These are phyloP conservation scores for Xylariomycetidae sp. DNA, from an alignment of 2,329 filamentous ascomycete genomes.

Conservation along the genomic window DNA sequence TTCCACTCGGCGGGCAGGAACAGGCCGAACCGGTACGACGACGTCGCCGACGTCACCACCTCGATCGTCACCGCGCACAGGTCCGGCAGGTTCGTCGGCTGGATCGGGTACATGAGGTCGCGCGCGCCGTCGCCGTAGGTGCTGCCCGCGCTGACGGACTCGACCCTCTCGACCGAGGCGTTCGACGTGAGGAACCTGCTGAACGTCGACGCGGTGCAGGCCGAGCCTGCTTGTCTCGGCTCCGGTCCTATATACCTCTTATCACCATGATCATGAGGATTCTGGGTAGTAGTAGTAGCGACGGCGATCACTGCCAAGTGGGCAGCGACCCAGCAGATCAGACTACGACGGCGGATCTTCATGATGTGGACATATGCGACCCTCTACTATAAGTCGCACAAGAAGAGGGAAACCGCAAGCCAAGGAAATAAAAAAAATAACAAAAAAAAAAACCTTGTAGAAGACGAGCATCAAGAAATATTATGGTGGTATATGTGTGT, in stretches of 20 bases:
- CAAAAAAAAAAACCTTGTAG: too few species aligned
- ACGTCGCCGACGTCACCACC: slow-evolving; percentile 27
- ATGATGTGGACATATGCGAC: too few species aligned
- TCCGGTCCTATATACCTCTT: slow-evolving; percentile 7
- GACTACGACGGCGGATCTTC: too few species aligned
- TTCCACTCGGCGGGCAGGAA: slow-evolving; percentile 36
- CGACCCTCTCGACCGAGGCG: slow-evolving; percentile 24
- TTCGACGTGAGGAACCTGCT: slow-evolving; percentile 17
- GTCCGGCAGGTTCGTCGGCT: slow-evolving; percentile 32
- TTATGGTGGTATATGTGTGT: too few species aligned
- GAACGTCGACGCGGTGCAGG: slow-evolving; percentile 16
- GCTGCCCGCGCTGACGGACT: slow-evolving; percentile 24
- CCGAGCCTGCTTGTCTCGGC: slow-evolving; percentile 7
- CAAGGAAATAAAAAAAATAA: too few species aligned
- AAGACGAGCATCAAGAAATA: too few species aligned
- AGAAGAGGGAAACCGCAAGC: too few species aligned
- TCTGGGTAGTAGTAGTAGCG: too few species aligned
- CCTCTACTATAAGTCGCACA: too few species aligned
- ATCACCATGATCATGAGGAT: slow-evolving; percentile 3
- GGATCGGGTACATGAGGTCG: slow-evolving; percentile 29
- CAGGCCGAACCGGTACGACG: slow-evolving; percentile 32
- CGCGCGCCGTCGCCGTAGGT: slow-evolving; percentile 32
- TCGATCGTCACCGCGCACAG: slow-evolving; percentile 33
- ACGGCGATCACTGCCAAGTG: too few species aligned
- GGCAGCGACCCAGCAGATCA: too few species aligned